Percentiles rank a stretch among this genome's conserved stretches.
Evolutionary conservation across 164 flowering plant genomes (phyloP).

Genomic region (Euptelea pleiosperma): DNA sequence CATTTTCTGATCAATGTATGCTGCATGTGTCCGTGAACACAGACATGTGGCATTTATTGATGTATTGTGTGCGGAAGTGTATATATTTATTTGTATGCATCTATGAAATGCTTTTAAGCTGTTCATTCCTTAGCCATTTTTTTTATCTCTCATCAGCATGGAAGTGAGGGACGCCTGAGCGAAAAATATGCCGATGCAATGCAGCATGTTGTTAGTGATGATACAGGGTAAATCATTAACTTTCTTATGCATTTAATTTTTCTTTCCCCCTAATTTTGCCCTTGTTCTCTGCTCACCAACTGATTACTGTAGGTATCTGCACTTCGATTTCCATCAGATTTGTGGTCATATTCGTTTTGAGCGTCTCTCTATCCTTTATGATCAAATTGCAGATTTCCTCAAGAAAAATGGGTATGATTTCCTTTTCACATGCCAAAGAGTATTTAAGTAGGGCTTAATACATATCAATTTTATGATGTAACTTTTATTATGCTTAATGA

Average conservation of each 20-base stretch:
- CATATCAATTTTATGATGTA: background rate
- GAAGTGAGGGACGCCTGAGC: conserved; percentile 82
- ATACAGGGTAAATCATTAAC: conserved; percentile 54
- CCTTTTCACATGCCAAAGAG: no score
- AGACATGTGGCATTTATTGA: no score
- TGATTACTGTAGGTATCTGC: conserved; percentile 64
- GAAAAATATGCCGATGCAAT: conserved; percentile 69
- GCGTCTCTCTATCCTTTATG: conserved; percentile 85
- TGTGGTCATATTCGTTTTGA: conserved; percentile 91
- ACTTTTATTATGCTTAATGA: background rate
- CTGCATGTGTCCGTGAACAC: no score
- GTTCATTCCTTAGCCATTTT: conserved; percentile 3
- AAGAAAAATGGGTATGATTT: conserved; percentile 61
- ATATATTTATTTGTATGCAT: conserved; percentile 1
- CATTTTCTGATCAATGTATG: no score
- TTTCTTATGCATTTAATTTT: background rate
- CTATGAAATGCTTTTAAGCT: conserved; percentile 1
- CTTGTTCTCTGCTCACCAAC: conserved; percentile 9
- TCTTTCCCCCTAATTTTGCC: background rate
- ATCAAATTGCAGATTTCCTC: conserved; percentile 70
- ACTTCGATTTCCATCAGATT: conserved; percentile 89
- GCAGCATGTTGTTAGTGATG: conserved; percentile 64
- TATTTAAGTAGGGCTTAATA: background rate
- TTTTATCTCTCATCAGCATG: conserved; percentile 58
- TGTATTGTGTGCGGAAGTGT: background rate